Base-by-base conservation (phyloP, 2,329 filamentous ascomycete species). In the Aspergillus floridensis region DNA sequence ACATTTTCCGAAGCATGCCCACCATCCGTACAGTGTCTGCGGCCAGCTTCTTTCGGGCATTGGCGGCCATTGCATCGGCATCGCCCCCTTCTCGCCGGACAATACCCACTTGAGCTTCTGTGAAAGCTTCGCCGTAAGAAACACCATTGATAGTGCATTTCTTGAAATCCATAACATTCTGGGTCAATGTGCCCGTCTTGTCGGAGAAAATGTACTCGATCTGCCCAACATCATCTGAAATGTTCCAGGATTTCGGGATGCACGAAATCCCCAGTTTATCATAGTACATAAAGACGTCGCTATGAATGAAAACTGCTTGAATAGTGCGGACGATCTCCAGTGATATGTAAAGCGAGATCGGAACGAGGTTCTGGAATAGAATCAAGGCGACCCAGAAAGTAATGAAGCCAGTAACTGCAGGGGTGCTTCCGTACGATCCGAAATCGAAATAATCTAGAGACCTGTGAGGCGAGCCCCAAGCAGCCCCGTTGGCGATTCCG, bases 191-290 rank as follows among this genome's bases (percentile, higher is more conserved):
- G 59, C 91, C 91, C 0, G 91, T 96, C 78, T 96, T 96, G 81
- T 96, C 91, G 0, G 91, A 97, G 76, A 99, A 99, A 66, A 99
- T 96, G 80, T 98, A 99, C 77, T 98, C 95, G 63, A 99, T 96
- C 77, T 99, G 95, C 12, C 95, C 95, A 50, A 99, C 83, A 69
- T 99, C 96, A 72, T 99, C 95, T 0, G 93, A 98, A 53, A 99
- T 98, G 73, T 98, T 99, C 95, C 95, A 99, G 0, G 93, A 92
- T 72, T 98, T 98, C 5, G 96, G 95, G 11, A 96, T 92, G 72
- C 96, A 99, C 2, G 93, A 92, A 71, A 96, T 93, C 70, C 96
- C 92, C 65, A 97, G 87, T 69, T 87, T 88, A 58, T 95, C 95
- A 79, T 99, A 96, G 77, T 98, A 99, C 96, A 99, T 99, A 72